Percentiles rank a stretch among this genome's conserved stretches.
phyloP scores from a whole-genome alignment of 129 eudicot genomes.

The Smallanthus sonchifolius region DNA sequence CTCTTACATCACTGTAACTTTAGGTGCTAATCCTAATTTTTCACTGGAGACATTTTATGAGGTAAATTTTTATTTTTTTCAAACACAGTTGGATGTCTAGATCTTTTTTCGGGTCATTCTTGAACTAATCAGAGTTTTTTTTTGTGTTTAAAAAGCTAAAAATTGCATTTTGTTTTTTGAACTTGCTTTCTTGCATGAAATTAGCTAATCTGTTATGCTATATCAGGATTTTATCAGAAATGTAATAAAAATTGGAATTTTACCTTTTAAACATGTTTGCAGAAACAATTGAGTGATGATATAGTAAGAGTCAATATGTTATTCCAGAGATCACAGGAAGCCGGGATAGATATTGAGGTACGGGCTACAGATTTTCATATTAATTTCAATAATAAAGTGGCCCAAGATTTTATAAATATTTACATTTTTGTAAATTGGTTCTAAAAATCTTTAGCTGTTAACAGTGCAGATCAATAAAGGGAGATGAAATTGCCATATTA shows the following conservation, averaged over 20 bases:
- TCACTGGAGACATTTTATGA: conserved; percentile 80
- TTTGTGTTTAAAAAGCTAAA: too few species aligned
- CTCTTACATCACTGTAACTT: conserved; percentile 79
- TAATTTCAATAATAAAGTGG: not conserved
- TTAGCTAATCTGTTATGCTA: not conserved
- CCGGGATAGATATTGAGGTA: conserved; percentile 84
- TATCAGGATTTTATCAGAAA: not conserved
- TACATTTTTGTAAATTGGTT: not conserved
- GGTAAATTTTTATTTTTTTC: conserved; percentile 29
- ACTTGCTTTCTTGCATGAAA: too few species aligned
- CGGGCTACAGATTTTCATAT: conserved; percentile 10
- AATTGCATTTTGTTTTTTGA: too few species aligned
- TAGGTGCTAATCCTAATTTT: conserved; percentile 85
- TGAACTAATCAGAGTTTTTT: not conserved
- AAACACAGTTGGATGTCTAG: not conserved
- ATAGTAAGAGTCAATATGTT: conserved; percentile 71
- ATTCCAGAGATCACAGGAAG: conserved; percentile 68
- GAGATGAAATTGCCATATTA: conserved; percentile 53
- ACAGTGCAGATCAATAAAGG: conserved; percentile 86
- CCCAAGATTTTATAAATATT: not conserved
- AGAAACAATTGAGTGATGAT: conserved; percentile 84
- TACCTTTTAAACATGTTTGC: conserved; percentile 16
- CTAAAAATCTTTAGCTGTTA: conserved; percentile 3
- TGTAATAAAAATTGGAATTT: not conserved
- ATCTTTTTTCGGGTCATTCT: not conserved